phyloP scores from a whole-genome alignment of 75 land plant genomes.

The Cryptomeria japonica region DNA sequence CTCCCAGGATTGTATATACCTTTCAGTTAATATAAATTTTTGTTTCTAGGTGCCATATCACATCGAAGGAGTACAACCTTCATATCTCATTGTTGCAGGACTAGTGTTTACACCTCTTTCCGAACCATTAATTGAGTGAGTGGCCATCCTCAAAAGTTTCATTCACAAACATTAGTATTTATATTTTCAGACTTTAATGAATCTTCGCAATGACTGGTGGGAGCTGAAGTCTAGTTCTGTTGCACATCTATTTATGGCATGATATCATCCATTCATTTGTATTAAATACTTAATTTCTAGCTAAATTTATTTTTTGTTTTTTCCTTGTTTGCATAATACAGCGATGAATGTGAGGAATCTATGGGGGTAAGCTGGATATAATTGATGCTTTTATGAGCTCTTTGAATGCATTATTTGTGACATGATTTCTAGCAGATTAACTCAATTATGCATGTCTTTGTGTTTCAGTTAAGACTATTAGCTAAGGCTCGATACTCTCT shows the following conservation, averaged over 20 bases:
- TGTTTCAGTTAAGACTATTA: conserved; percentile 64
- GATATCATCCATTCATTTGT: neutral
- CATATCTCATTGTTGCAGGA: conserved; percentile 91
- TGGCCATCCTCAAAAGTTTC: neutral
- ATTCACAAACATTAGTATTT: neutral
- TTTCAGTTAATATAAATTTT: neutral
- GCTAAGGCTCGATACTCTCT: conserved; percentile 89
- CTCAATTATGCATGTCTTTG: neutral
- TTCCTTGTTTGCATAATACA: conserved; percentile 14
- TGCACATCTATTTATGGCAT: neutral
- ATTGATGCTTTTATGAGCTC: neutral
- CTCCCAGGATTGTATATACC: neutral
- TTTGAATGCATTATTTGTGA: neutral
- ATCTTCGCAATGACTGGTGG: neutral
- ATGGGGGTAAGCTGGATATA: conserved; percentile 52
- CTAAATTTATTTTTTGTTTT: neutral
- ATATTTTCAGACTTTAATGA: neutral
- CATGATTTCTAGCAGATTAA: conserved; percentile 1
- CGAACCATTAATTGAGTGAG: conserved; percentile 87
- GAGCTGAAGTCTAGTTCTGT: neutral
- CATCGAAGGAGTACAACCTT: conserved; percentile 82
- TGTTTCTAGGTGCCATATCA: conserved; percentile 84
- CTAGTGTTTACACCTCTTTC: conserved; percentile 93
- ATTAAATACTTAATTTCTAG: neutral
- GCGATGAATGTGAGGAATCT: conserved; percentile 64